Percentiles rank a stretch among this genome's conserved stretches.
phyloP scores from a whole-genome alignment of 2,329 filamentous ascomycete species.

The Epichloe gansuensis region DNA sequence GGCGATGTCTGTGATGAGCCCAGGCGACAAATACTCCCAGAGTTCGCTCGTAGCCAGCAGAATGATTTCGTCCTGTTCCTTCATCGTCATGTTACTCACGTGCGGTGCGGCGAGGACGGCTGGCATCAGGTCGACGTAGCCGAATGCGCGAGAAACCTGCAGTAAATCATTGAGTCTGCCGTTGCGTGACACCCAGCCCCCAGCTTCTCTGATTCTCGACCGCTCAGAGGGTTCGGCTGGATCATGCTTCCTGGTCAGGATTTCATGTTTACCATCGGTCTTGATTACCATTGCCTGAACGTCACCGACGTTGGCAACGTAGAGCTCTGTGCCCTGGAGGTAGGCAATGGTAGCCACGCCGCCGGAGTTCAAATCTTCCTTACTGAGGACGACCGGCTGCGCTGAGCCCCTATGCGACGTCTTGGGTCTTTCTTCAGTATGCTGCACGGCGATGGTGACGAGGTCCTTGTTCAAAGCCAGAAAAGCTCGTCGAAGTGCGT shows the following conservation, averaged over 20 bases:
- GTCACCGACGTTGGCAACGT: slow-evolving; percentile 90
- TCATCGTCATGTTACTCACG: slow-evolving; percentile 63
- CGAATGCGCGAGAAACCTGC: slow-evolving; percentile 87
- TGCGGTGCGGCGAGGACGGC: slow-evolving; percentile 85
- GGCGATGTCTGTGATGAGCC: slow-evolving; percentile 83
- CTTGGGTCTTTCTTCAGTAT: slow-evolving; percentile 59
- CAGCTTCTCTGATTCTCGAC: slow-evolving; percentile 81
- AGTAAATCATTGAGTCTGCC: slow-evolving; percentile 86
- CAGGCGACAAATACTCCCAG: slow-evolving; percentile 87
- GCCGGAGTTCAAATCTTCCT: slow-evolving; percentile 81
- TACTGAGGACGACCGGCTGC: slow-evolving; percentile 64
- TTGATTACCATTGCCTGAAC: slow-evolving; percentile 92
- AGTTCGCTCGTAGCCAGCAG: slow-evolving; percentile 82
- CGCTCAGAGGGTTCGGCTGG: slow-evolving; percentile 77
- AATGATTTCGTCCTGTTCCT: slow-evolving; percentile 86
- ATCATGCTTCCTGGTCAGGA: slow-evolving; percentile 84
- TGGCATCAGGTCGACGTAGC: slow-evolving; percentile 85
- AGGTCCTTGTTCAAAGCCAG: slow-evolving; percentile 87
- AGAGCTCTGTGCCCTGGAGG: slow-evolving; percentile 78
- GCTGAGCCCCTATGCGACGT: slow-evolving; percentile 58
- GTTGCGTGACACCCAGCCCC: slow-evolving; percentile 89
- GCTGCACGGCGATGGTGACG: slow-evolving; percentile 69
- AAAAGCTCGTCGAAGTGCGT: slow-evolving; percentile 79
- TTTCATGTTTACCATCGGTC: slow-evolving; percentile 69
- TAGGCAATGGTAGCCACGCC: slow-evolving; percentile 89